Conservation (phyloP, 139 green algal species). For the Deuterostichococcus epilithicus region DNA sequence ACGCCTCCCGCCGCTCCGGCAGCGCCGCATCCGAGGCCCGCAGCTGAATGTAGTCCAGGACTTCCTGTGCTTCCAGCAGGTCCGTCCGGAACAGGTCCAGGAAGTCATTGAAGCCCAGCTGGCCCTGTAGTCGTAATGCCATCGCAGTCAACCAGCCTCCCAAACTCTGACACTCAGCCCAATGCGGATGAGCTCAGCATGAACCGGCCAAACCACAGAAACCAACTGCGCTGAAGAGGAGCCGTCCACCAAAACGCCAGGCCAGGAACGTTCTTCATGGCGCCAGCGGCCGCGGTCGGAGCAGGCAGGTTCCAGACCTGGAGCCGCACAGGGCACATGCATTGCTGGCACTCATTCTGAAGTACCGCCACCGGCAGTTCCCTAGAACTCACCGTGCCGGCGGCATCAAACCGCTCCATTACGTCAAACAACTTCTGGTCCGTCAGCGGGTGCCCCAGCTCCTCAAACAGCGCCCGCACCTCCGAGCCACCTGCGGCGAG, state of each 20-base stretch:
- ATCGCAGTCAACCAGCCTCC: too few species aligned
- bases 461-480: slow-evolving; percentile 28
- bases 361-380: too few species aligned
- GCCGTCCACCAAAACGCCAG: too few species aligned
- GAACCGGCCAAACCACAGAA: too few species aligned
- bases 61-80: slow-evolving; percentile 47
- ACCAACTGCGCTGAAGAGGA: too few species aligned
- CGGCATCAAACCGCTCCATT: slow-evolving; percentile 3
- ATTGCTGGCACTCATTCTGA: too few species aligned
- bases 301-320: too few species aligned
- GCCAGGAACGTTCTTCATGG: too few species aligned
- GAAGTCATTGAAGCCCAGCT: slow-evolving; percentile 61
- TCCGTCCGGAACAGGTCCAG: slow-evolving; percentile 49
- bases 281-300: too few species aligned
- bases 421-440: slow-evolving; percentile 27
- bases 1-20: not conserved
- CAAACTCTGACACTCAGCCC: too few species aligned
- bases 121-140: slow-evolving; percentile 8
- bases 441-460: slow-evolving; percentile 29
- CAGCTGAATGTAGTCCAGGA: slow-evolving; percentile 28
- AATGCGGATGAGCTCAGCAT: too few species aligned
- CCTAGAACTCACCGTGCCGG: not conserved
- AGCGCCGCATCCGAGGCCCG: not conserved
- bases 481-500: slow-evolving; percentile 18
- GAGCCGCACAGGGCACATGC: too few species aligned